Conservation (phyloP, 257 asterid species). For the Parsonsia alboflavescens region DNA sequence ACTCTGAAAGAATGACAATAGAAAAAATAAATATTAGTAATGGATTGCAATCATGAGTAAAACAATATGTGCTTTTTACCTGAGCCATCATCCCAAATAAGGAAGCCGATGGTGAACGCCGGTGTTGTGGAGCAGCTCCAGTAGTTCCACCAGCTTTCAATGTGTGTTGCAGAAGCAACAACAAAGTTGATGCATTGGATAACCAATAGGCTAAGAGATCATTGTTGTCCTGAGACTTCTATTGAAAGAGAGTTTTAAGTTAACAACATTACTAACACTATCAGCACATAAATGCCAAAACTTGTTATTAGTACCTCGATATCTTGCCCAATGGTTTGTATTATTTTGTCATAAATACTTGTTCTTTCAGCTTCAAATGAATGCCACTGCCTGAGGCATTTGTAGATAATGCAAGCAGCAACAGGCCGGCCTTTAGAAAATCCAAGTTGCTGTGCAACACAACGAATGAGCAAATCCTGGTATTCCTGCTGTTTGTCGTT, state of each 20-base stretch:
- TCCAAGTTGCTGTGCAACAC: conserved; percentile 90
- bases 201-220: conserved; percentile 88
- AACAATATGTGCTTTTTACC: conserved; percentile 35
- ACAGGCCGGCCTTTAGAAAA: conserved; percentile 81
- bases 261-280: conserved; percentile 7
- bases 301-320: conserved; percentile 58
- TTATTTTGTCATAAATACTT: conserved; percentile 90
- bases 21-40: conserved; percentile 8
- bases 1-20: conserved; percentile 46
- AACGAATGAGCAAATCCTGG: conserved; percentile 87
- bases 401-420: conserved; percentile 90
- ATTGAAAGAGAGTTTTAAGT: conserved; percentile 16
- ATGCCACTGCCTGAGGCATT: conserved; percentile 91
- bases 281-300: not conserved
- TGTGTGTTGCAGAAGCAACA: conserved; percentile 87
- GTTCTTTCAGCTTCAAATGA: conserved; percentile 92
- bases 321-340: conserved; percentile 94
- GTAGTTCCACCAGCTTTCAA: conserved; percentile 89
- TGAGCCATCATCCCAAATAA: conserved; percentile 98
- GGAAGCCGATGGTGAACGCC: conserved; percentile 81
- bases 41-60: not conserved
- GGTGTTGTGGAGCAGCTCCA: conserved; percentile 77
- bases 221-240: conserved; percentile 85
- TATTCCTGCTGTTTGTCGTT: conserved; percentile 93
- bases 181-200: conserved; percentile 92